Evolutionary conservation across 805 yeast species (phyloP).

Genomic region (Teunomyces panamensis): DNA sequence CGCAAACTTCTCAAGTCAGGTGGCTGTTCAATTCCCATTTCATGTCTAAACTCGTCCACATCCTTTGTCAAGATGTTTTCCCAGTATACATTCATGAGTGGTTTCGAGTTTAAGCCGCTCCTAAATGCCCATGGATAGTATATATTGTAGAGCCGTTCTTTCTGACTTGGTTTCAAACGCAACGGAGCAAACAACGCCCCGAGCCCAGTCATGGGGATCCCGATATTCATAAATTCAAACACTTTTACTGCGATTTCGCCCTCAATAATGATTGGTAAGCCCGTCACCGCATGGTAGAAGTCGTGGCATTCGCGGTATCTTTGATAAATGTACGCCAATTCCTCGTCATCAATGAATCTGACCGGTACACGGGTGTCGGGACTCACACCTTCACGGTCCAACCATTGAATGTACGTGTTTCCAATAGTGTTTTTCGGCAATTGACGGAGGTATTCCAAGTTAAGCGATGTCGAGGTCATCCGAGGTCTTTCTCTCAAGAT

Average conservation of each 20-base stretch:
- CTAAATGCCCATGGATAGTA: constrained; percentile 87
- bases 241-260: constrained; percentile 96
- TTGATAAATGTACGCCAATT: constrained; percentile 88
- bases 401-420: constrained; percentile 74
- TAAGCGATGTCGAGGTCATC: constrained; percentile 68
- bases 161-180: constrained; percentile 62
- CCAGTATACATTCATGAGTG: constrained; percentile 89
- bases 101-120: constrained; percentile 69
- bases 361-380: constrained; percentile 94
- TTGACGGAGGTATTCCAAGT: constrained; percentile 55
- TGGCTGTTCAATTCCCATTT: constrained; percentile 73
- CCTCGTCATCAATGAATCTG: constrained; percentile 82
- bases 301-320: constrained; percentile 96
- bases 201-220: constrained; percentile 92
- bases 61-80: constrained; percentile 75
- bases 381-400: constrained; percentile 80
- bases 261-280: constrained; percentile 85
- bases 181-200: constrained; percentile 90
- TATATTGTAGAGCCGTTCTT: constrained; percentile 58
- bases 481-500: constrained; percentile 79
- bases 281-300: constrained; percentile 89
- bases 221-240: constrained; percentile 87
- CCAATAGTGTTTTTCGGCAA: constrained; percentile 76
- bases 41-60: constrained; percentile 65
- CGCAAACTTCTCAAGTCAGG: constrained; percentile 69